Evolutionary conservation across 495 filamentous ascomycete genomes (phyloP).

Genomic region (Penicillium egyptiacum): DNA sequence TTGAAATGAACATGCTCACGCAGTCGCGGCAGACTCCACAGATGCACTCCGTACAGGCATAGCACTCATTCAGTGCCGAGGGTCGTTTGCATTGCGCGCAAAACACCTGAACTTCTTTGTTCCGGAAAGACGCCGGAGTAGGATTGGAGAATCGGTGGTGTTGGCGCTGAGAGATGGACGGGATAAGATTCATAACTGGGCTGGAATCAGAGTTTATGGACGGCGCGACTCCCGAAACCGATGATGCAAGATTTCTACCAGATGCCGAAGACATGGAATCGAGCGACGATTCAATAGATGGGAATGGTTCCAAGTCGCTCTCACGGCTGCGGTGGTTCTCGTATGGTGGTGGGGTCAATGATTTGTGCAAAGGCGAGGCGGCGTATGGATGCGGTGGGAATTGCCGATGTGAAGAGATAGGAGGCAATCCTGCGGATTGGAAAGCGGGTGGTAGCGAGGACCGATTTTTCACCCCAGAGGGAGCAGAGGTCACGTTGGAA

Average conservation of each 20-base stretch:
- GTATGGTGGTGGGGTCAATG: conserved; percentile 76
- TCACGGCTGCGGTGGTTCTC: conserved; percentile 55
- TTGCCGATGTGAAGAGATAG: conserved; percentile 45
- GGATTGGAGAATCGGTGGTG: conserved; percentile 52
- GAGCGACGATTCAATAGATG: conserved; percentile 74
- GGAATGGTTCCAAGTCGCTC: conserved; percentile 72
- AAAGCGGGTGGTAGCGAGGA: conserved; percentile 74
- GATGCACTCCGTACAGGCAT: conserved; percentile 92
- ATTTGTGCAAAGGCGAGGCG: conserved; percentile 82
- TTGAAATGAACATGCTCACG: conserved; percentile 70
- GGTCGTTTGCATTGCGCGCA: conserved; percentile 78
- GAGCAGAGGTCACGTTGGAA: conserved; percentile 44
- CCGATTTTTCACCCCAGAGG: conserved; percentile 54
- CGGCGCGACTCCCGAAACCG: conserved; percentile 46
- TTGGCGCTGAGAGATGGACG: conserved; percentile 43
- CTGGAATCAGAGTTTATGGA: conserved; percentile 51
- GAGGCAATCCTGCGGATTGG: conserved; percentile 38
- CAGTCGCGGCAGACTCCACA: conserved; percentile 86
- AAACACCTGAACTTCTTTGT: conserved; percentile 74
- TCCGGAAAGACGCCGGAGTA: conserved; percentile 44
- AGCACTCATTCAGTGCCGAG: conserved; percentile 73
- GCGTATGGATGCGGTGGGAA: conserved; percentile 72
- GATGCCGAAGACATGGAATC: conserved; percentile 54
- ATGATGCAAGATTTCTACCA: conserved; percentile 66
- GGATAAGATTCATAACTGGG: conserved; percentile 45